phyloP scores from a whole-genome alignment of 495 filamentous ascomycete genomes.

The Extremus antarcticus region DNA sequence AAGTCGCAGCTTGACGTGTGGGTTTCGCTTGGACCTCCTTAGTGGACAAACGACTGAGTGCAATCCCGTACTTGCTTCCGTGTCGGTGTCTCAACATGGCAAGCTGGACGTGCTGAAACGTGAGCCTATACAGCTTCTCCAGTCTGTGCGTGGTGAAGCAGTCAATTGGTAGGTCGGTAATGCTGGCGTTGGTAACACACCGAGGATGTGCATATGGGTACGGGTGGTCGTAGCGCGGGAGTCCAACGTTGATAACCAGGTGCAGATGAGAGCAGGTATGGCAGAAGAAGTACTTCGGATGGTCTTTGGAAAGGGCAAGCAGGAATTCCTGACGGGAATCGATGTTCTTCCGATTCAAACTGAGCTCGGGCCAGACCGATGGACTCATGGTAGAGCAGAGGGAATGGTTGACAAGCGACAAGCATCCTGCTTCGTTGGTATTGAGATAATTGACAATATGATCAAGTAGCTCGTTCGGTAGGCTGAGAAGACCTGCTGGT shows the following conservation, averaged over 20 bases:
- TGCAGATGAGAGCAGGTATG: background rate
- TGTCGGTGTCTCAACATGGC: background rate
- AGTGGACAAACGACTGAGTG: no score
- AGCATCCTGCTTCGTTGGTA: background rate
- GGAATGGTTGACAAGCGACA: background rate
- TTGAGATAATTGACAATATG: background rate
- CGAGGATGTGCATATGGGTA: background rate
- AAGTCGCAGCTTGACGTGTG: no score
- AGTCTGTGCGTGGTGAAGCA: background rate
- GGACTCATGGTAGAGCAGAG: background rate
- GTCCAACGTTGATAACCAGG: background rate
- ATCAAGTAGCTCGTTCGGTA: background rate
- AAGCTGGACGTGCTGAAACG: slow-evolving; percentile 1
- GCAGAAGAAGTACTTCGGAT: background rate
- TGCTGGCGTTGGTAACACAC: background rate
- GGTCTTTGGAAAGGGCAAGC: background rate
- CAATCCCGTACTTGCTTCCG: background rate
- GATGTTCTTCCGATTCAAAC: background rate
- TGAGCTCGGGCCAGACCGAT: background rate
- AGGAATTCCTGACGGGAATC: background rate
- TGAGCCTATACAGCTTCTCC: background rate
- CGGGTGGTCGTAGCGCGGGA: background rate
- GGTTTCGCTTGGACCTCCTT: no score
- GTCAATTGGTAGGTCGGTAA: background rate
- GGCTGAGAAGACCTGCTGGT: background rate